A percentile compares a stretch with the other conserved stretches of the same genome.
phyloP scores from a whole-genome alignment of 495 filamentous ascomycete species.

The Staphylotrichum longicolle region DNA sequence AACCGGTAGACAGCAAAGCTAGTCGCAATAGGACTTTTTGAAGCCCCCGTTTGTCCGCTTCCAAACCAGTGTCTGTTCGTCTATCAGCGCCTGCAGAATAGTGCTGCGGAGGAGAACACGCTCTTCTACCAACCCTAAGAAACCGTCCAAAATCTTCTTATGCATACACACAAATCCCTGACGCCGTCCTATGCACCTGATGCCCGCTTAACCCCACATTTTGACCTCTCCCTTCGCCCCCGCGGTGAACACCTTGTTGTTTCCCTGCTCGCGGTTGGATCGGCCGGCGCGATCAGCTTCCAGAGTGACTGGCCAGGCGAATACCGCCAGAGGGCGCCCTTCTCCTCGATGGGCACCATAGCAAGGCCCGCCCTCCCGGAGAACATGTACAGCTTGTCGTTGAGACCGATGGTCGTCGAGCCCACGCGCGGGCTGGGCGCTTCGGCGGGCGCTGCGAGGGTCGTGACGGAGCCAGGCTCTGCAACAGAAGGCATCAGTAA shows the following conservation, averaged over 20 bases:
- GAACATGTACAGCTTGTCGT: background rate
- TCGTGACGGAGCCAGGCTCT: background rate
- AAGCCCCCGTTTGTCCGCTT: too few species aligned
- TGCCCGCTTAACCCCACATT: constrained; percentile 78
- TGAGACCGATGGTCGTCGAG: background rate
- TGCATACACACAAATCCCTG: constrained; percentile 6
- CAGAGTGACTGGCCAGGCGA: background rate
- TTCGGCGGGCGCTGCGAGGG: background rate
- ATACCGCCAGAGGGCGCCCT: constrained; percentile 1
- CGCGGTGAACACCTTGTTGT: constrained; percentile 85
- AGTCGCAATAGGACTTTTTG: too few species aligned
- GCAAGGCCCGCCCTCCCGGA: background rate
- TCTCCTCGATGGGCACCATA: constrained; percentile 1
- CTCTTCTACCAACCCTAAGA: background rate
- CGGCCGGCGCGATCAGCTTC: background rate
- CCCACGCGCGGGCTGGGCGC: background rate
- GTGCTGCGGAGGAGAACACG: background rate
- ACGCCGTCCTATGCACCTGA: constrained; percentile 12
- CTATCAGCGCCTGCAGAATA: background rate
- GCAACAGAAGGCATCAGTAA: background rate
- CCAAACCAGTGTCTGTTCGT: background rate
- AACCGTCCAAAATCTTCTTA: too few species aligned
- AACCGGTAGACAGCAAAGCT: constrained; percentile 1
- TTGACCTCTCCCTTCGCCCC: constrained; percentile 85
- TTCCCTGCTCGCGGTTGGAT: too few species aligned